Conservation (phyloP, 208 protist genomes). For the Polymyxa betae region DNA sequence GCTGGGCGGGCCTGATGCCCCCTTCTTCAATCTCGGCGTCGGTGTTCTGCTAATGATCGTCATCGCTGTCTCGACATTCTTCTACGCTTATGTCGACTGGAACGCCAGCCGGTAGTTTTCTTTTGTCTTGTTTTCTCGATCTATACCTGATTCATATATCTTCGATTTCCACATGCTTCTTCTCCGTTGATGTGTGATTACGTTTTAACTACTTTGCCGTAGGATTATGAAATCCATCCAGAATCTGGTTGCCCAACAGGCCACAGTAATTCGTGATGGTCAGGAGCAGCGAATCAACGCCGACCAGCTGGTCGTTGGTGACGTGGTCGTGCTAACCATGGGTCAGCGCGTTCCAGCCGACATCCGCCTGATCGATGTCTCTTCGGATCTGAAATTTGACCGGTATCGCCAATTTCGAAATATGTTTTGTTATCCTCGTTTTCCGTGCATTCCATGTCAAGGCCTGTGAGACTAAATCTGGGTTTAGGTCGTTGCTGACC, state of each 20-base stretch:
- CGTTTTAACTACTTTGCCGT: no score
- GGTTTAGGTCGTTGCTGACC: conserved; percentile 43
- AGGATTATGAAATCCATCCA: conserved; percentile 25
- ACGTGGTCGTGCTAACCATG: not conserved
- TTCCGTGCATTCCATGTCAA: no score
- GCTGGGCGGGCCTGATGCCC: not conserved
- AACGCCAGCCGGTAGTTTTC: conserved; percentile 43
- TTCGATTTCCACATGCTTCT: no score
- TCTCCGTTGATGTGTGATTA: no score
- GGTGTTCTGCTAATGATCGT: not conserved
- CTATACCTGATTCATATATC: no score
- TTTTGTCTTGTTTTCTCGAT: no score
- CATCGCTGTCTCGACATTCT: conserved; percentile 2
- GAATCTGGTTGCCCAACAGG: not conserved
- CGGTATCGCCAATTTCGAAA: no score
- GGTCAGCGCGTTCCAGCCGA: conserved; percentile 46
- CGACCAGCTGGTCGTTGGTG: not conserved
- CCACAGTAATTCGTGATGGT: conserved; percentile 12
- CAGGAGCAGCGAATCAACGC: not conserved
- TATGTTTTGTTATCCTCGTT: no score
- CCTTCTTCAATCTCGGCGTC: not conserved
- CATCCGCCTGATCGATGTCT: conserved; percentile 20
- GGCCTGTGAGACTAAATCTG: no score
- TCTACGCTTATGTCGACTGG: conserved; percentile 27
- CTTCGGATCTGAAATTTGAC: conserved; percentile 7